Percentiles rank a stretch among this genome's conserved stretches.
phyloP scores from a whole-genome alignment of 2,329 filamentous ascomycete genomes.

The Penicillium sp. region DNA sequence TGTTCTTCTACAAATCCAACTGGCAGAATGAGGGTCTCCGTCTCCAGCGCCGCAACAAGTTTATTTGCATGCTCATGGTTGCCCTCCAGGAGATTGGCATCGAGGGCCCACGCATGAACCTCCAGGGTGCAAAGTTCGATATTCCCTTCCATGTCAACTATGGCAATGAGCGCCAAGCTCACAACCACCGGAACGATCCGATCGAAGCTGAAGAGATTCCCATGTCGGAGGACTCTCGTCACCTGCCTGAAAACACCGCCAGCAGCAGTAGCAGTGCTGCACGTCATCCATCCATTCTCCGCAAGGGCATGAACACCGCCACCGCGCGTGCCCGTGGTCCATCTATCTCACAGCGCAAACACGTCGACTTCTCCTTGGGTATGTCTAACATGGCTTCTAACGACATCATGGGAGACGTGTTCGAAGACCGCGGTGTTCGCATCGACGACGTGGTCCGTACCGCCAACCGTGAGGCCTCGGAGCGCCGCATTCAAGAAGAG shows the following conservation, averaged over 20 bases:
- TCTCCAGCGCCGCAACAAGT: conserved; percentile 87
- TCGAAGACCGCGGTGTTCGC: conserved; percentile 55
- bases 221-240: conserved; percentile 16
- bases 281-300: conserved; percentile 57
- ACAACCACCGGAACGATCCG: conserved; percentile 44
- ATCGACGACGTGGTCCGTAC: conserved; percentile 43
- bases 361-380: conserved; percentile 71
- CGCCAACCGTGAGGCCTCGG: conserved; percentile 42
- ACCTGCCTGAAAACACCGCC: conserved; percentile 34
- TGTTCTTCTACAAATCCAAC: conserved; percentile 97
- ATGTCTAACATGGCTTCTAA: conserved; percentile 61
- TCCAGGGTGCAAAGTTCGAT: conserved; percentile 66
- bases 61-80: conserved; percentile 87
- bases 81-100: conserved; percentile 82
- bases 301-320: conserved; percentile 48
- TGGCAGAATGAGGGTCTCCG: conserved; percentile 94
- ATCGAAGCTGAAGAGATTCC: conserved; percentile 39
- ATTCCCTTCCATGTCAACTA: conserved; percentile 67
- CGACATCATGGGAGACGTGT: conserved; percentile 66
- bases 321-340: conserved; percentile 56
- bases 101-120: conserved; percentile 75
- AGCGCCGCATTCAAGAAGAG: conserved; percentile 40
- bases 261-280: conserved; percentile 24
- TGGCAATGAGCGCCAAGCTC: conserved; percentile 47
- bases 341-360: conserved; percentile 60